These are phyloP conservation scores for Morella rubra DNA, from an alignment of 306 rosid genomes.

Conservation along the genomic window DNA sequence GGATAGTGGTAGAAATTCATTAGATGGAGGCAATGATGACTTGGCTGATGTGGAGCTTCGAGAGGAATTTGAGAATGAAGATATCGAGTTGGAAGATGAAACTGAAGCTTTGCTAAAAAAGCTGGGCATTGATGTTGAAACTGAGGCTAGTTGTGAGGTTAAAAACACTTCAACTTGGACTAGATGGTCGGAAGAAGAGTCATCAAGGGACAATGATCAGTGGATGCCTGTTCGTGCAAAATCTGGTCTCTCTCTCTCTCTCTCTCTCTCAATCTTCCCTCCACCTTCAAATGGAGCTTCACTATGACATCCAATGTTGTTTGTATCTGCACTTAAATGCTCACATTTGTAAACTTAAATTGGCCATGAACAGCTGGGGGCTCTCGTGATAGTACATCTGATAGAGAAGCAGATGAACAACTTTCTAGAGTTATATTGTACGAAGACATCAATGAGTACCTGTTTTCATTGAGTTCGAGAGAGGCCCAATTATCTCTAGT, in stretches of 20 bases:
- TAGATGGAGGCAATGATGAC: slow-evolving; percentile 37
- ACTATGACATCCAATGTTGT: slow-evolving; percentile 10
- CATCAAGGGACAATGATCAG: slow-evolving; percentile 75
- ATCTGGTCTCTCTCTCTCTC: slow-evolving; percentile 41
- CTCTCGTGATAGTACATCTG: slow-evolving; percentile 39
- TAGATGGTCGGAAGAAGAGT: slow-evolving; percentile 91
- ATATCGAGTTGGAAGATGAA: slow-evolving; percentile 61
- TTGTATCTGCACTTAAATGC: slow-evolving; percentile 20
- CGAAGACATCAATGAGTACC: slow-evolving; percentile 82
- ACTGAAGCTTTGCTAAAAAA: slow-evolving; percentile 77
- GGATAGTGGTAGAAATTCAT: slow-evolving; percentile 30
- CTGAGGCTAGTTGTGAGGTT: slow-evolving; percentile 60
- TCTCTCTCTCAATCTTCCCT: slow-evolving; percentile 6
- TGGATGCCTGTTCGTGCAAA: slow-evolving; percentile 80
- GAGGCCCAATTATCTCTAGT: slow-evolving; percentile 75
- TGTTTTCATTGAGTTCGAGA: slow-evolving; percentile 71
- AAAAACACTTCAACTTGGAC: slow-evolving; percentile 73
- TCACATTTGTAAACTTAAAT: slow-evolving; percentile 24
- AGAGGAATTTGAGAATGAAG: slow-evolving; percentile 55
- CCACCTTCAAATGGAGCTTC: slow-evolving; percentile 1
- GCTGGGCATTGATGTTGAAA: slow-evolving; percentile 74
- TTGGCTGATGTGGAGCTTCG: slow-evolving; percentile 46
- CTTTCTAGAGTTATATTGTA: slow-evolving; percentile 63
- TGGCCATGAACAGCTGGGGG: slow-evolving; percentile 43
- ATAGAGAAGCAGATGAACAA: slow-evolving; percentile 70